These are phyloP conservation scores for Murraya koenigii DNA, from an alignment of 345 rosid genomes.

Conservation along the genomic window DNA sequence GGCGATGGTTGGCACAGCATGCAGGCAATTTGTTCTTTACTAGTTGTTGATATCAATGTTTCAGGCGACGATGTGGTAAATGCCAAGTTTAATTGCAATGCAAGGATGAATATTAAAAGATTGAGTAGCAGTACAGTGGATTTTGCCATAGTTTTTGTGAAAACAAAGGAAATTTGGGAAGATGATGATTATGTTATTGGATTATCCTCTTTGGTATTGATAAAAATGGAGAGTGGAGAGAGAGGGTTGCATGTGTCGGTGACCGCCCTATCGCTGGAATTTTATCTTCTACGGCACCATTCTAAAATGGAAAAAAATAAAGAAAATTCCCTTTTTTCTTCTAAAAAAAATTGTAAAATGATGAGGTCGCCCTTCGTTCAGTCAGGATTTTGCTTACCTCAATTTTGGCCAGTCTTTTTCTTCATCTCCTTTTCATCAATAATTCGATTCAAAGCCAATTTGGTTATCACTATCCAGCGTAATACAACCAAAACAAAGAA, in stretches of 20 bases:
- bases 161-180: not conserved
- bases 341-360: not conserved
- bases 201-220: not conserved
- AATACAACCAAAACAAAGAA: not conserved
- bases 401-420: not conserved
- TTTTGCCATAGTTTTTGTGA: not conserved
- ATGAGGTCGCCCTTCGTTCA: not conserved
- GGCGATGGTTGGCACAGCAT: constrained; percentile 37
- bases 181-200: not conserved
- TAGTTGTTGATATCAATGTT: not conserved
- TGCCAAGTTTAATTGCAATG: constrained; percentile 8
- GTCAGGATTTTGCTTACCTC: not conserved
- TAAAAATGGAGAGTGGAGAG: not conserved
- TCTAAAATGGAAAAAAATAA: constrained; percentile 9
- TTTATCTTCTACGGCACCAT: constrained; percentile 20
- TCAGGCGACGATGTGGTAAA: not conserved
- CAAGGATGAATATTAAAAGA: constrained; percentile 9
- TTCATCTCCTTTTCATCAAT: not conserved
- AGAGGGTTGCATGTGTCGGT: constrained; percentile 13
- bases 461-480: not conserved
- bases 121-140: not conserved
- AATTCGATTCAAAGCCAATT: not conserved
- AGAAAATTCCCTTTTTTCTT: not conserved
- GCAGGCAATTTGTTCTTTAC: constrained; percentile 35
- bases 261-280: constrained; percentile 22